Percentiles rank a stretch among this genome's conserved stretches.
Conservation (phyloP, 352 stramenopile species). For the Globisporangium cystogenes region DNA sequence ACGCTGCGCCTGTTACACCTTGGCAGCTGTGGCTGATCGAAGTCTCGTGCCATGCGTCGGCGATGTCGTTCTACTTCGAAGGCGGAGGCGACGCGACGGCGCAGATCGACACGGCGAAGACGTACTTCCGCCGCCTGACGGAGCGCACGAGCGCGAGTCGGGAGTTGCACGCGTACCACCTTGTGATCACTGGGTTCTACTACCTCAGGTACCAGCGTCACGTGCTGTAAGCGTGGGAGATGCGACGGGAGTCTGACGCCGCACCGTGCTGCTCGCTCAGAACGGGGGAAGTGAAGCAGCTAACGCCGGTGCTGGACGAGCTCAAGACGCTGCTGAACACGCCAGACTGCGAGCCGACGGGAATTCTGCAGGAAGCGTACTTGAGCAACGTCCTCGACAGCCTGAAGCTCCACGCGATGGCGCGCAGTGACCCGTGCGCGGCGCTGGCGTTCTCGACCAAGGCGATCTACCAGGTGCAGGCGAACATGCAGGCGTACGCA, state of each 20-base stretch:
- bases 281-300: conserved; percentile 35
- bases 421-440: conserved; percentile 35
- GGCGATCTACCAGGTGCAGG: conserved; percentile 45
- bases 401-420: conserved; percentile 30
- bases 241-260: background rate
- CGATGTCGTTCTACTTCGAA: conserved; percentile 30
- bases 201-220: conserved; percentile 31
- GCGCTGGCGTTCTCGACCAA: conserved; percentile 42
- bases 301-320: conserved; percentile 35
- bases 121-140: conserved; percentile 30
- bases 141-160: conserved; percentile 18
- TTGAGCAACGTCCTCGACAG: conserved; percentile 51
- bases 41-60: conserved; percentile 46
- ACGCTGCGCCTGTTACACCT: background rate
- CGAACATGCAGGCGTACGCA: conserved; percentile 34
- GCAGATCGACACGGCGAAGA: conserved; percentile 36
- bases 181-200: conserved; percentile 54
- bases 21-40: conserved; percentile 71
- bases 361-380: conserved; percentile 28
- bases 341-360: conserved; percentile 2
- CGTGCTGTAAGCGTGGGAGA: background rate
- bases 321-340: conserved; percentile 19
- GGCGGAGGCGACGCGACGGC: conserved; percentile 20
- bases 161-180: conserved; percentile 44
- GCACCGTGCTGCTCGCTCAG: conserved; percentile 10